These are phyloP conservation scores for Thuidium tamariscinum DNA, from an alignment of 225 moss, liverwort and hornwort genomes.

Conservation along the genomic window DNA sequence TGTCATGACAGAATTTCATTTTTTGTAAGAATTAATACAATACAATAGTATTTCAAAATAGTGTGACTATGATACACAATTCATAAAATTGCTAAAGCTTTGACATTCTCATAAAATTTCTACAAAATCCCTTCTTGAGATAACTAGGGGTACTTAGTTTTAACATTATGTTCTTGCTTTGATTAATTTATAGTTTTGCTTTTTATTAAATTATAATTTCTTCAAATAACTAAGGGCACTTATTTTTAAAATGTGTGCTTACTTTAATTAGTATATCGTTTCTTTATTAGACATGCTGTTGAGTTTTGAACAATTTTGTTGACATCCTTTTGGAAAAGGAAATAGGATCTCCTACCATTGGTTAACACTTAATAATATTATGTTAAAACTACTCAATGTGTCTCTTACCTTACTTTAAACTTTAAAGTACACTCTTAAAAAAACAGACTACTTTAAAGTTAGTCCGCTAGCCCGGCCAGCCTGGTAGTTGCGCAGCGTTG, in stretches of 20 bases:
- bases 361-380: no score
- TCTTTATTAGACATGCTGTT: no score
- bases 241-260: no score
- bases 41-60: not conserved
- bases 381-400: no score
- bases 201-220: no score
- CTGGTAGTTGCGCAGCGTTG: not conserved
- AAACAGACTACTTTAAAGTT: not conserved
- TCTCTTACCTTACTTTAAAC: no score
- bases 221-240: no score
- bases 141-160: accelerated
- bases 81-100: not conserved
- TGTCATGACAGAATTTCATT: accelerated
- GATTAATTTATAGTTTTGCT: no score
- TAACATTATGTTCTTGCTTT: not conserved
- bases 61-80: not conserved
- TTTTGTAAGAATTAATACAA: not conserved
- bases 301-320: no score
- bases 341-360: no score
- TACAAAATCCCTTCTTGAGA: accelerated
- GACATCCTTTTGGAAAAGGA: no score
- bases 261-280: no score
- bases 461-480: not conserved
- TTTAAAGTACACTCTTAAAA: not conserved
- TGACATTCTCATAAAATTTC: accelerated